phyloP scores from a whole-genome alignment of 176 grass and related monocot genomes.

The Cenchrus americanus region DNA sequence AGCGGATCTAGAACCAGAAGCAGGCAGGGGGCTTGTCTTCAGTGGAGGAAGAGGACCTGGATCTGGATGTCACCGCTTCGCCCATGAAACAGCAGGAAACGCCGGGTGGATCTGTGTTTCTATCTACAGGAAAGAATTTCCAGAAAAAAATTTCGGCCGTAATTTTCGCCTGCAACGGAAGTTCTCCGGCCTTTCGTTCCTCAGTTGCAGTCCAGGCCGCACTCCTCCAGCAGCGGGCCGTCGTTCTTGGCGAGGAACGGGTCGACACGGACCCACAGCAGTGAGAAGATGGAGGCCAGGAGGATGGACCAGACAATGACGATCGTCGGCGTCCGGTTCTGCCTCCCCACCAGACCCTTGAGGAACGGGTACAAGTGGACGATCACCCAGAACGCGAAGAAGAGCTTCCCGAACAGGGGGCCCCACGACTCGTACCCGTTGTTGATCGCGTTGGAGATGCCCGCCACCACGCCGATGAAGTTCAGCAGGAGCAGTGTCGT shows the following conservation, averaged over 20 bases:
- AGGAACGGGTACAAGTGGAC: conserved; percentile 80
- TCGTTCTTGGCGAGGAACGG: conserved; percentile 66
- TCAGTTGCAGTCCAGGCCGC: conserved; percentile 74
- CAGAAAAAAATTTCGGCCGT: conserved; percentile 26
- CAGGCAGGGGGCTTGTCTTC: not conserved
- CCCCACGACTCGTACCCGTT: conserved; percentile 81
- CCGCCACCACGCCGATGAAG: conserved; percentile 69
- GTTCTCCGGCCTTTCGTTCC: not conserved
- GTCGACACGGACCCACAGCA: conserved; percentile 69
- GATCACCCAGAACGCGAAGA: conserved; percentile 85
- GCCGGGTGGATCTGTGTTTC: conserved; percentile 29
- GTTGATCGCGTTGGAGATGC: conserved; percentile 76
- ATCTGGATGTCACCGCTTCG: conserved; percentile 12
- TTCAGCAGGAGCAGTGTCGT: conserved; percentile 66
- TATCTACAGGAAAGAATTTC: conserved; percentile 59
- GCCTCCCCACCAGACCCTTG: conserved; percentile 71
- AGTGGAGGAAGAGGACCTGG: not conserved
- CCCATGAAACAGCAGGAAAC: conserved; percentile 18
- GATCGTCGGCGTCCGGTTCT: conserved; percentile 74
- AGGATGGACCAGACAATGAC: conserved; percentile 83
- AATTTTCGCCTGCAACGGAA: not conserved
- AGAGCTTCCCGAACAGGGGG: conserved; percentile 73
- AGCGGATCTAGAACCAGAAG: no score
- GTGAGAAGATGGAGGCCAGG: conserved; percentile 70
- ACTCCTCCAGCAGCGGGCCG: conserved; percentile 70